Evolutionary conservation across 371 early-diverging fungal genomes (phyloP).

Genomic region (Haplosporangium sp.): DNA sequence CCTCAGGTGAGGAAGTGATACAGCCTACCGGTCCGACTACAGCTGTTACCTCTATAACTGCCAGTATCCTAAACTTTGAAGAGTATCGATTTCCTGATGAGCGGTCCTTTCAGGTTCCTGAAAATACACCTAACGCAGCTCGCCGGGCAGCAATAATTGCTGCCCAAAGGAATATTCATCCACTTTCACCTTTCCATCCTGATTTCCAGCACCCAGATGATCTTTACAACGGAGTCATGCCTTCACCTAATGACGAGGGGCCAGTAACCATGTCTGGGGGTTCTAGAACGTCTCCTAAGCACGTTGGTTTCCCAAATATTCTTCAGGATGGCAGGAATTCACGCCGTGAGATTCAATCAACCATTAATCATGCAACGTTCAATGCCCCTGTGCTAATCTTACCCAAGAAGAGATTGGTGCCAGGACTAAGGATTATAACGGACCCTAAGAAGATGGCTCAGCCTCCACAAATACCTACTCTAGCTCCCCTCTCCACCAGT

Average conservation of each 20-base stretch:
- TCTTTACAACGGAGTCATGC: slow-evolving; percentile 15
- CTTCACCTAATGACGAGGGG: slow-evolving; percentile 35
- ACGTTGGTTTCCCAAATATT: slow-evolving; percentile 18
- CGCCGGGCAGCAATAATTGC: background rate
- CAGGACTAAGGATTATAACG: slow-evolving; percentile 26
- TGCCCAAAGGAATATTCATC: slow-evolving; percentile 26
- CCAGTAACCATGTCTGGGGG: background rate
- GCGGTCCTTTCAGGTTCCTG: background rate
- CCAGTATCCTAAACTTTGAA: slow-evolving; percentile 9
- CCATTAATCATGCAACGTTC: background rate
- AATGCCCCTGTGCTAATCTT: background rate
- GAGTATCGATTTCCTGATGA: slow-evolving; percentile 50
- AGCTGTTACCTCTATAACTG: background rate
- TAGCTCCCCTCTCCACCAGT: slow-evolving; percentile 6
- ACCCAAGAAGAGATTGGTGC: slow-evolving; percentile 4
- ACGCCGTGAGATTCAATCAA: slow-evolving; percentile 13
- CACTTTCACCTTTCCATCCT: slow-evolving; percentile 42
- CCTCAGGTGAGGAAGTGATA: background rate
- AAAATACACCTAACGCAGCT: background rate
- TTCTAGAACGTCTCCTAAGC: no score
- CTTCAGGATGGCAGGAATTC: slow-evolving; percentile 17
- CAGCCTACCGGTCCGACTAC: background rate
- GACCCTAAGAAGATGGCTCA: background rate
- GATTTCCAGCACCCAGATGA: slow-evolving; percentile 44
- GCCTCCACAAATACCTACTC: slow-evolving; percentile 28